Evolutionary conservation across 192 early-diverging fungal genomes (phyloP), one percentile per base, ranked within the genome.

Genomic region (Gonapodya sp.): DNA sequence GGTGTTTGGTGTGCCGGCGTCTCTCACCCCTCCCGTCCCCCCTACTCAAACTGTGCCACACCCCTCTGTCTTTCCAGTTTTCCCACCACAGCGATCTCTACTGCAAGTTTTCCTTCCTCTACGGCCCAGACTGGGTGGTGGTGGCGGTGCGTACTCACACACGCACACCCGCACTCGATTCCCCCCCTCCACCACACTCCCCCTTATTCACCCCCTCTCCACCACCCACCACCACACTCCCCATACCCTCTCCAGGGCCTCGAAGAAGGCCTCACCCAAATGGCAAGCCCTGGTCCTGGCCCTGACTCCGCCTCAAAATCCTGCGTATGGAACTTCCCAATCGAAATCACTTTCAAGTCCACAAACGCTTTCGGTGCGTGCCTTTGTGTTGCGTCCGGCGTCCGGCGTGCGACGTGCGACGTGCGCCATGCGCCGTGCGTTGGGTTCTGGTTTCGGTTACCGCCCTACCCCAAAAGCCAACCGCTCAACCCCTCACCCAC

Each of bases 201-300:
- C 8, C 24, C 24, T 24, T 24, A 24, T 24, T 24, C 8, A 64
- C 30, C 31, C 2, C 2, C 8, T 81, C 18, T 34, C 18, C 37
- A 24, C 46, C 24, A 64, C 46, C 46, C 46, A 24, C 46, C 24
- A 8, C 46, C 46, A 64, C 24, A 16, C 46, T 24, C 8, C 46
- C 46, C 8, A 64, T 33, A 35, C 2, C 2, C 8, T 81, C 18
- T 34, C 18, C 37, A 88, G 85, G 90, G 90, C 0, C 78, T 91
- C 1, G 89, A 91, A 79, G 90, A 91, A 82, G 90, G 90, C 36
- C 85, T 91, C 18, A 88, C 89, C 1, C 90, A 91, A 74, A 33
- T 89, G 74, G 81, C 88, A 18, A 37, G 81, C 33, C 78, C 83
- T 32, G 73, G 64, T 81, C 80, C 78, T 74, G 78, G 83, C 35